Evolutionary conservation across 106 monocot genomes (phyloP).

Genomic region (Dioscorea dumetorum): DNA sequence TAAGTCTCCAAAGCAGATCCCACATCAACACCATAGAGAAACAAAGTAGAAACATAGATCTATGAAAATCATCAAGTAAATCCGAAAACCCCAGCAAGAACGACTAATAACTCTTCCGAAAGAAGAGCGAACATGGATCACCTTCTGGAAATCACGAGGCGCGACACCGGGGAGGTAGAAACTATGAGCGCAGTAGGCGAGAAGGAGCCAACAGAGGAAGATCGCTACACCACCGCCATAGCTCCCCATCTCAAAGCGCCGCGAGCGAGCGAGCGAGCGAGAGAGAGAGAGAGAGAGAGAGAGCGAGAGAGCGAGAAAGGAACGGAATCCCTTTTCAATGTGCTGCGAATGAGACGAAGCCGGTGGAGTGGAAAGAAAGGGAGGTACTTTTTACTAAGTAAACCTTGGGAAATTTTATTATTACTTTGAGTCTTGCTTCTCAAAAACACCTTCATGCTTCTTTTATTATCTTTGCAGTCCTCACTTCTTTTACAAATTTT

Average conservation of each 20-base stretch:
- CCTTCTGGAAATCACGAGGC: conserved; percentile 8
- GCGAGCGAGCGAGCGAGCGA: background rate
- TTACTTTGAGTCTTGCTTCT: too few relatives aligned
- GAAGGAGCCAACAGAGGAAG: background rate
- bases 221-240: background rate
- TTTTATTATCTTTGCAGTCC: too few relatives aligned
- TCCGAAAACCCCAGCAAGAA: background rate
- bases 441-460: too few relatives aligned
- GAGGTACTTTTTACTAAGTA: too few relatives aligned
- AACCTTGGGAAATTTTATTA: too few relatives aligned
- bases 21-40: background rate
- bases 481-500: too few relatives aligned
- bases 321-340: background rate
- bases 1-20: background rate
- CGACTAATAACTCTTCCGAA: background rate
- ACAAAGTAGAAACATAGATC: background rate
- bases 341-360: background rate
- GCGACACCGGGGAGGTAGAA: conserved; percentile 13
- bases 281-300: background rate
- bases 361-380: too few relatives aligned
- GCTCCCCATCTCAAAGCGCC: conserved; percentile 4
- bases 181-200: too few relatives aligned
- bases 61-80: background rate
- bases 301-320: background rate
- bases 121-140: background rate